These are phyloP conservation scores for Salisapilia sapeloensis DNA, from an alignment of 352 stramenopile species.

Conservation along the genomic window DNA sequence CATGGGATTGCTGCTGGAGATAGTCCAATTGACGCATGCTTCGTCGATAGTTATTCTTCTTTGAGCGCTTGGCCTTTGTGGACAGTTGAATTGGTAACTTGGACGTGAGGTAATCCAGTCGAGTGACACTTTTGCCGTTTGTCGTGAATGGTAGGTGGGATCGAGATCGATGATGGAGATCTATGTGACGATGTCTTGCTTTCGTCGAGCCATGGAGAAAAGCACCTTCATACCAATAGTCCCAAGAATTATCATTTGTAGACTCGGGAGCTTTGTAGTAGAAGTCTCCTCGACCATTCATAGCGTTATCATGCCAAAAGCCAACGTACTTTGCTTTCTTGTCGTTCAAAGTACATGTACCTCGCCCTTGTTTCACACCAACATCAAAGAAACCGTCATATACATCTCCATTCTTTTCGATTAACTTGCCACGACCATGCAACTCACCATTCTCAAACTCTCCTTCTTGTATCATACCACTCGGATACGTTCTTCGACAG, in stretches of 20 bases:
- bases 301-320: slow-evolving; percentile 48
- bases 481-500: slow-evolving; percentile 22
- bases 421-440: slow-evolving; percentile 17
- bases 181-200: slow-evolving; percentile 29
- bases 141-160: slow-evolving; percentile 36
- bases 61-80: slow-evolving; percentile 14
- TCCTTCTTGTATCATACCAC: slow-evolving; percentile 25
- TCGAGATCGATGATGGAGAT: slow-evolving; percentile 12
- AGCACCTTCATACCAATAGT: slow-evolving; percentile 62
- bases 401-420: slow-evolving; percentile 22
- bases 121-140: slow-evolving; percentile 39
- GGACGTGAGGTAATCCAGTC: slow-evolving; percentile 34
- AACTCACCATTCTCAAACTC: slow-evolving; percentile 23
- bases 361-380: slow-evolving; percentile 24
- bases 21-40: slow-evolving; percentile 19
- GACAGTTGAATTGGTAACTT: slow-evolving; percentile 14
- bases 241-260: slow-evolving; percentile 9
- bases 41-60: slow-evolving; percentile 19
- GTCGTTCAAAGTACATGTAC: slow-evolving; percentile 15
- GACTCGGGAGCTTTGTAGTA: slow-evolving; percentile 11
- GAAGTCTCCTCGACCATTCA: slow-evolving; percentile 40
- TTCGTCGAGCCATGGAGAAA: slow-evolving; percentile 42
- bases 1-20: slow-evolving; percentile 17
- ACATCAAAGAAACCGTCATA: slow-evolving; percentile 47
- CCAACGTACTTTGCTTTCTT: slow-evolving; percentile 24